A percentile compares a stretch with the other conserved stretches of the same genome.
Conservation (phyloP, 2,329 filamentous ascomycete genomes). For the Colletotrichum viniferum region DNA sequence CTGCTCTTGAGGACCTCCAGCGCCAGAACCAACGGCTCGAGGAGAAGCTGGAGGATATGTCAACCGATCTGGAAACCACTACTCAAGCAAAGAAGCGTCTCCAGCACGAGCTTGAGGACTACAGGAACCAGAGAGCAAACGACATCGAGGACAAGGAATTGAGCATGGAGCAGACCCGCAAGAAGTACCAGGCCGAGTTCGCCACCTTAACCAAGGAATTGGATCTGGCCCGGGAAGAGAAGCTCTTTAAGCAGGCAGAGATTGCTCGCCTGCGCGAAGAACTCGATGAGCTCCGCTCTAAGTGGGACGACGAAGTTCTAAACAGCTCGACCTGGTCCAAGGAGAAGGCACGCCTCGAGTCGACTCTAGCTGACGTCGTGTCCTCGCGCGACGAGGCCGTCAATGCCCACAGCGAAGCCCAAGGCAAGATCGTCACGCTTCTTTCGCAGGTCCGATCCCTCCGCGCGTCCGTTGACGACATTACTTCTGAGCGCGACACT, state of each 20-base stretch:
- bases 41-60: conserved; percentile 88
- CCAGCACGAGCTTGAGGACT: conserved; percentile 97
- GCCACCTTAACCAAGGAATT: conserved; percentile 89
- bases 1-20: conserved; percentile 85
- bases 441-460: conserved; percentile 88
- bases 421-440: conserved; percentile 88
- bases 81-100: conserved; percentile 91
- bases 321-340: conserved; percentile 99
- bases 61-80: conserved; percentile 84
- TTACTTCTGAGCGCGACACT: conserved; percentile 82
- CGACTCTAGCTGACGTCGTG: conserved; percentile 85
- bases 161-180: conserved; percentile 94
- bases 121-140: conserved; percentile 91
- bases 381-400: conserved; percentile 94
- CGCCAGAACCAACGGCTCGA: conserved; percentile 88
- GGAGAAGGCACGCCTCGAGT: conserved; percentile 91
- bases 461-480: conserved; percentile 83
- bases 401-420: conserved; percentile 91
- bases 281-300: conserved; percentile 89
- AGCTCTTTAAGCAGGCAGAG: conserved; percentile 83
- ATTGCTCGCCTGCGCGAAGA: conserved; percentile 91
- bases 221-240: conserved; percentile 90
- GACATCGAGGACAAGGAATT: conserved; percentile 97
- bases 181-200: conserved; percentile 96
- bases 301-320: conserved; percentile 98